These are phyloP conservation scores for Marasmius oreades DNA, from an alignment of 1,284 basidiomycete species.

Conservation along the genomic window DNA sequence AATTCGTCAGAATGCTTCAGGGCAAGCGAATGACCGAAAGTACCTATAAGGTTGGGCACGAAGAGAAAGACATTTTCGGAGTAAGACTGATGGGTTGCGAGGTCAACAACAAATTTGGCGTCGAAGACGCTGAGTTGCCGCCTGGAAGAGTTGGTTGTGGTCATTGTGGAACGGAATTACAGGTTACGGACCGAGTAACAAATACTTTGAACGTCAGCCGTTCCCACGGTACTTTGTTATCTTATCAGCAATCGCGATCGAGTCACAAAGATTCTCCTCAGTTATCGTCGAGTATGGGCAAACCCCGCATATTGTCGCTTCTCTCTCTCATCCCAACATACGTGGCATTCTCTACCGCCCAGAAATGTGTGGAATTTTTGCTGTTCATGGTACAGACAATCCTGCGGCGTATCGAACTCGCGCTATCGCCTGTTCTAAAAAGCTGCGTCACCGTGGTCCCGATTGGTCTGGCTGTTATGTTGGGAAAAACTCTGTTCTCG, in stretches of 20 bases:
- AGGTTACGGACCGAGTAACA: neutral
- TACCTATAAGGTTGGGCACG: conserved; percentile 94
- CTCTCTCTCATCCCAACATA: neutral
- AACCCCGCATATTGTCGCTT: neutral
- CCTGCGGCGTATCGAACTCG: conserved; percentile 66
- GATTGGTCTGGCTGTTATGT: conserved; percentile 96
- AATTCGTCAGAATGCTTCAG: neutral
- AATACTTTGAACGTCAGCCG: neutral
- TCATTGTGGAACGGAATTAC: conserved; percentile 20
- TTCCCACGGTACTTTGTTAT: neutral
- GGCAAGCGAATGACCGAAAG: conserved; percentile 22
- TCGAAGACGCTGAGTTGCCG: conserved; percentile 62
- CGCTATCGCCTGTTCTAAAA: conserved; percentile 85
- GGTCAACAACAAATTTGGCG: conserved; percentile 76
- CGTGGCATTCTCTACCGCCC: neutral
- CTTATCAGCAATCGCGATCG: conserved; percentile 11
- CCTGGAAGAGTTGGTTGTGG: conserved; percentile 29
- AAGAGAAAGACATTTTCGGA: conserved; percentile 95
- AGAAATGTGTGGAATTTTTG: conserved; percentile 88
- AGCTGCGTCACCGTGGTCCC: conserved; percentile 88
- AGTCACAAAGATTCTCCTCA: conserved; percentile 21
- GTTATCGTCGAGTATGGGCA: no score
- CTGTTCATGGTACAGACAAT: conserved; percentile 75
- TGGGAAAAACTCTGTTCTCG: conserved; percentile 76
- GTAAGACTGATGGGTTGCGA: conserved; percentile 80